phyloP scores from a whole-genome alignment of 768 basidiomycete species.

The Crucibulum laeve region DNA sequence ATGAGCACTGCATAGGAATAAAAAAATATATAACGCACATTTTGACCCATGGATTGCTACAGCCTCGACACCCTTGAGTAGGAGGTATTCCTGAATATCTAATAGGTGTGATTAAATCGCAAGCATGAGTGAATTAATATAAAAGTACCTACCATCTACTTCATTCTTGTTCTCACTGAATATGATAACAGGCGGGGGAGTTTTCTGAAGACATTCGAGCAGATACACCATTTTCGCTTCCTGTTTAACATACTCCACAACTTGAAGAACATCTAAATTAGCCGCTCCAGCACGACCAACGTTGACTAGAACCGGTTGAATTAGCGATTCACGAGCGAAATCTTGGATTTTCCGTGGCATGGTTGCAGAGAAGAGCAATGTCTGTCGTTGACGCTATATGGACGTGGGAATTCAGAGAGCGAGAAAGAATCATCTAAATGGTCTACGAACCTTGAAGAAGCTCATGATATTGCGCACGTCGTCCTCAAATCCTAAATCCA shows the following conservation, averaged over 20 bases:
- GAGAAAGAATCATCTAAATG: not conserved
- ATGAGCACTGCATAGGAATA: not conserved
- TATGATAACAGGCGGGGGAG: conserved; percentile 94
- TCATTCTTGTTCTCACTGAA: conserved; percentile 99
- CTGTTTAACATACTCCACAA: conserved; percentile 98
- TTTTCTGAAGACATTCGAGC: conserved; percentile 96
- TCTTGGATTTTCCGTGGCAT: conserved; percentile 99
- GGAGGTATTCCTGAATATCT: conserved; percentile 98
- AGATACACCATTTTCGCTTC: conserved; percentile 99
- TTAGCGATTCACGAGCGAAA: conserved; percentile 95
- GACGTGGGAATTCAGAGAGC: conserved; percentile 4
- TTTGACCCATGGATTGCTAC: conserved; percentile 99
- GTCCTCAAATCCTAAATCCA: conserved; percentile 98
- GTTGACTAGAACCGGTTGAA: conserved; percentile 92
- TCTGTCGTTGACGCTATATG: conserved; percentile 94
- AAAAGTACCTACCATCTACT: conserved; percentile 76
- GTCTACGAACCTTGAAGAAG: conserved; percentile 79
- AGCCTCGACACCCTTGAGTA: conserved; percentile 96
- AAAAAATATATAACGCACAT: conserved; percentile 43
- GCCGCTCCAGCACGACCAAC: conserved; percentile 98
- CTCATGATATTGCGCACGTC: conserved; percentile 99
- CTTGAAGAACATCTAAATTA: conserved; percentile 92
- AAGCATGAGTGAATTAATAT: not conserved
- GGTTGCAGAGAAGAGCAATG: conserved; percentile 94
- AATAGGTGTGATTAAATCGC: conserved; percentile 4